A percentile compares a stretch with the other conserved stretches of the same genome.
Conservation (phyloP, 2,329 filamentous ascomycete genomes). For the Cyphellophora attinorum region DNA sequence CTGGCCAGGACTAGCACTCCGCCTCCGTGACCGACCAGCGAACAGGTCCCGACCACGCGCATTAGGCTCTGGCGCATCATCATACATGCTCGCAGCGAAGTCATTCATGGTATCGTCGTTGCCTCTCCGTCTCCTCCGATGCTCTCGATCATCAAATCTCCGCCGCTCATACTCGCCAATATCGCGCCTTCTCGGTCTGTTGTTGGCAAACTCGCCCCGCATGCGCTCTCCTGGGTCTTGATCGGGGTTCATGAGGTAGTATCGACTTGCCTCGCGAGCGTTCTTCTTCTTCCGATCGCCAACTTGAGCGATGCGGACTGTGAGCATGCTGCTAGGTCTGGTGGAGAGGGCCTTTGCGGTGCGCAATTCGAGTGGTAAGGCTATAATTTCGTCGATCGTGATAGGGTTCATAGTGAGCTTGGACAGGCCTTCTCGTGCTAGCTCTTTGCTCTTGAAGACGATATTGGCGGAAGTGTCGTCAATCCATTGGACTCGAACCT, state of each 20-base stretch:
- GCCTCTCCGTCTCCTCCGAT: conserved; percentile 35
- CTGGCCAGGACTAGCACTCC: conserved; percentile 51
- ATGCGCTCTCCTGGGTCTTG: conserved; percentile 70
- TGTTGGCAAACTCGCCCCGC: conserved; percentile 42
- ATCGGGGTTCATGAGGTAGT: conserved; percentile 86
- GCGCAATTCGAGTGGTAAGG: conserved; percentile 54
- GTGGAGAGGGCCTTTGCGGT: conserved; percentile 59
- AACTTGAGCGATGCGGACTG: conserved; percentile 63
- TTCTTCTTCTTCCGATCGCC: conserved; percentile 72
- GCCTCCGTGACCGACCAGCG: conserved; percentile 35
- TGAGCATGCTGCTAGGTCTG: conserved; percentile 59
- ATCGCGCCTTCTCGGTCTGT: conserved; percentile 26
- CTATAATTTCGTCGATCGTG: conserved; percentile 31
- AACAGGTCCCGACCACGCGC: conserved; percentile 28
- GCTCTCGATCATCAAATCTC: conserved; percentile 54
- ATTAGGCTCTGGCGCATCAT: conserved; percentile 48
- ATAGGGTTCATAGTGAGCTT: conserved; percentile 31
- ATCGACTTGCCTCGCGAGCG: conserved; percentile 72
- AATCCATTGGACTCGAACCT: conserved; percentile 75
- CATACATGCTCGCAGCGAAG: conserved; percentile 74
- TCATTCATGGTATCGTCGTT: conserved; percentile 25
- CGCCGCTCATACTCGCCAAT: conserved; percentile 37
- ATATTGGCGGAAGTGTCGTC: conserved; percentile 87
- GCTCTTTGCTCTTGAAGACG: conserved; percentile 53
- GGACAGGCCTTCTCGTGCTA: conserved; percentile 45